These are phyloP conservation scores for Aegilops speltoides DNA, from an alignment of 176 grass and related monocot genomes.

Conservation along the genomic window DNA sequence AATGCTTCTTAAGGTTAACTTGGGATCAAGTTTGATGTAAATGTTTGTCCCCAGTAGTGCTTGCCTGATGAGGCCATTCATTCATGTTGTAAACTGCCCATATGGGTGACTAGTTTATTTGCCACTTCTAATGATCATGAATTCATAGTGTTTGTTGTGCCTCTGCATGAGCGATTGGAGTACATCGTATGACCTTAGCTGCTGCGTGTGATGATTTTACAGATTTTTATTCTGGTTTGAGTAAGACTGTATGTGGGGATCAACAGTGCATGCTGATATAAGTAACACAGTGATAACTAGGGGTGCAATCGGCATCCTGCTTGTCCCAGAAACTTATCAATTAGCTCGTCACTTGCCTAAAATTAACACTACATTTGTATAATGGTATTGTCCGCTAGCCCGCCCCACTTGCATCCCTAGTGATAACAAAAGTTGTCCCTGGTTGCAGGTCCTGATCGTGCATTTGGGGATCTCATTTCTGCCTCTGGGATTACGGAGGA, in stretches of 20 bases:
- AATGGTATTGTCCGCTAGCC: too few species aligned
- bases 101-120: not conserved
- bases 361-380: too few species aligned
- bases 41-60: not conserved
- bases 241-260: not conserved
- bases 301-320: too few species aligned
- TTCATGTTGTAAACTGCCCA: not conserved
- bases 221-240: not conserved
- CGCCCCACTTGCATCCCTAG: too few species aligned
- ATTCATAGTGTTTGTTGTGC: not conserved
- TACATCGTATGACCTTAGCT: not conserved
- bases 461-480: constrained; percentile 82
- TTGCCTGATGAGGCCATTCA: constrained; percentile 1
- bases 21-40: not conserved
- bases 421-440: not conserved
- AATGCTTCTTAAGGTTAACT: not conserved
- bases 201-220: constrained; percentile 9
- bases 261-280: not conserved
- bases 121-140: not conserved
- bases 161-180: not conserved
- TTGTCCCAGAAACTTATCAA: too few species aligned
- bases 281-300: not conserved
- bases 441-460: constrained; percentile 72
- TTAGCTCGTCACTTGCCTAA: too few species aligned
- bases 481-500: constrained; percentile 77